Conservation (phyloP, 805 yeast genomes). For the Starmerella apis region DNA sequence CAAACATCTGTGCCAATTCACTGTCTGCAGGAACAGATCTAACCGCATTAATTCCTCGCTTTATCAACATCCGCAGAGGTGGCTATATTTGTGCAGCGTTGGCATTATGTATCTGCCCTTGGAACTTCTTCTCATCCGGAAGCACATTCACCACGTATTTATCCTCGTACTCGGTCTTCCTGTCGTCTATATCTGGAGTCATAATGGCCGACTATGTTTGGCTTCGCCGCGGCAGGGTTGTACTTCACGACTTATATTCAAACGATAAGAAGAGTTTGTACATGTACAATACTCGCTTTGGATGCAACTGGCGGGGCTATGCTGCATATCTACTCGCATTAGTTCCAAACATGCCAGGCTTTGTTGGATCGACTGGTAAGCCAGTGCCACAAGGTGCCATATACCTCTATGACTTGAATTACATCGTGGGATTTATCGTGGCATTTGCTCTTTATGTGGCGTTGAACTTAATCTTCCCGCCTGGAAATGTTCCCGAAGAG, state of each 20-base stretch:
- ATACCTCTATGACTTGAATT: constrained; percentile 60
- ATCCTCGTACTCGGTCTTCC: constrained; percentile 71
- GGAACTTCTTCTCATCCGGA: constrained; percentile 64
- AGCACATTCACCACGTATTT: constrained; percentile 69
- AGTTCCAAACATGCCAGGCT: constrained; percentile 75
- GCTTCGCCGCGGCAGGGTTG: constrained; percentile 62
- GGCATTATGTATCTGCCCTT: constrained; percentile 67
- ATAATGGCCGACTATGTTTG: constrained; percentile 50
- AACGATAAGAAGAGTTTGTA: constrained; percentile 41
- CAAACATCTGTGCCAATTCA: constrained; percentile 41
- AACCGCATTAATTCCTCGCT: constrained; percentile 40
- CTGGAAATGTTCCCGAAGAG: constrained; percentile 20
- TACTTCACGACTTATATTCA: constrained; percentile 53
- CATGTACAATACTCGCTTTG: constrained; percentile 46
- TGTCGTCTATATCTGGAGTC: constrained; percentile 75
- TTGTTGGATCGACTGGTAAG: constrained; percentile 68
- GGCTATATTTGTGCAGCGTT: constrained; percentile 64
- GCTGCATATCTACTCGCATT: constrained; percentile 73
- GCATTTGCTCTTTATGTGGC: constrained; percentile 47
- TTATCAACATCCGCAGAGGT: constrained; percentile 60
- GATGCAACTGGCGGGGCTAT: constrained; percentile 76
- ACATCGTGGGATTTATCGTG: constrained; percentile 61
- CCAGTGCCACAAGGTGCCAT: constrained; percentile 72
- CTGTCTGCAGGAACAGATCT: constrained; percentile 43
- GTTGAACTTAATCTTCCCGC: constrained; percentile 29